Conservation (phyloP, 495 filamentous ascomycete genomes). For the Talaromyces nanjingensis region DNA sequence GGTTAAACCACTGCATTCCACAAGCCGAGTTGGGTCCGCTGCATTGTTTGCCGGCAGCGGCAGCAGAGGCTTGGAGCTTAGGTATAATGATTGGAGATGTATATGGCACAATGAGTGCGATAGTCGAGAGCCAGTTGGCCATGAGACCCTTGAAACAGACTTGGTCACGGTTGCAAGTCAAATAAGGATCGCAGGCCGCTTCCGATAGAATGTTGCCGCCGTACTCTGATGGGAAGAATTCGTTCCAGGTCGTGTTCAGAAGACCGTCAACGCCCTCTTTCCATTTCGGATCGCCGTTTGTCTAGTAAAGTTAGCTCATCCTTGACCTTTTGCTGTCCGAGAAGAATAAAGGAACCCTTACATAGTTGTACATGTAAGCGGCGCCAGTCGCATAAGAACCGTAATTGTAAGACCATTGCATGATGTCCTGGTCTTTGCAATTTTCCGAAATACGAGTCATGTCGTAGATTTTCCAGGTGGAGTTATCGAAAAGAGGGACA, state of each 20-base stretch:
- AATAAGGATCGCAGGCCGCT: constrained; percentile 59
- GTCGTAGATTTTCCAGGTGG: constrained; percentile 56
- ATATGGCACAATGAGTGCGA: constrained; percentile 59
- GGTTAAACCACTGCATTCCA: constrained; percentile 45
- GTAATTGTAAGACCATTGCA: constrained; percentile 73
- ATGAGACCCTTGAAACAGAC: constrained; percentile 71
- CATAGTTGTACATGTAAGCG: constrained; percentile 71
- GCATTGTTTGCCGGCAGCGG: constrained; percentile 57
- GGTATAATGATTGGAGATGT: constrained; percentile 49
- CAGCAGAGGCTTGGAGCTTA: constrained; percentile 46
- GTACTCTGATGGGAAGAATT: constrained; percentile 50
- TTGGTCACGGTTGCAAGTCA: constrained; percentile 65
- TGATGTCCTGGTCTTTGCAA: constrained; percentile 53
- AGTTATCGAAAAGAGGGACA: constrained; percentile 45
- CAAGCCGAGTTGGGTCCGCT: constrained; percentile 46
- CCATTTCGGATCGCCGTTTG: constrained; percentile 44
- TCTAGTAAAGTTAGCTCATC: constrained; percentile 23
- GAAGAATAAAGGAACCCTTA: constrained; percentile 19
- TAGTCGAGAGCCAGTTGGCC: constrained; percentile 60
- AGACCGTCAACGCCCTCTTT: constrained; percentile 48
- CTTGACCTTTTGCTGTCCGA: not conserved
- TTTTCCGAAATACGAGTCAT: constrained; percentile 50
- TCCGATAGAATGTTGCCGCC: constrained; percentile 54
- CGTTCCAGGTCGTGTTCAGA: constrained; percentile 36
- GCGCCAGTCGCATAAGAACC: constrained; percentile 68